Evolutionary conservation across 768 basidiomycete species (phyloP), one percentile per base, ranked within the genome.

Genomic region (Termitomyces bulborhizus): DNA sequence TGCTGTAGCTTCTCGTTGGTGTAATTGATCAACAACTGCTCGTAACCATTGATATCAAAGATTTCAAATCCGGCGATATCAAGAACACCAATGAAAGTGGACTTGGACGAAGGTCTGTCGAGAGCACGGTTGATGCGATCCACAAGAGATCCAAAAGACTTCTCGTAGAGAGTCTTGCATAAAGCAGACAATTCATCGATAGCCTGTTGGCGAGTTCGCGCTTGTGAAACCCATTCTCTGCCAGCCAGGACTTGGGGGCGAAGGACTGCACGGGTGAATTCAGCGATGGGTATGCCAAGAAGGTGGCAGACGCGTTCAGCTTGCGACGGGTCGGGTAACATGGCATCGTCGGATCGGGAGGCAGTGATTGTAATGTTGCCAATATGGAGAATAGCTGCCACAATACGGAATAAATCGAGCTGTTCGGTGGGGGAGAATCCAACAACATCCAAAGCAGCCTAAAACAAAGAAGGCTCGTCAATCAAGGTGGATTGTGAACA

Each of bases 41-140:
- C 97, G 69, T 98, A 99, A 8, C 88, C 88, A 68, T 98, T 98
- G 63, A 87, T 77, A 53, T 90, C 89, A 73, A 92, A 91, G 58
- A 99, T 99, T 71, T 99, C 97, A 72, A 99, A 99, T 8, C 97
- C 97, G 6, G 97, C 97, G 51, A 99, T 99, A 81, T 99, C 97
- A 32, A 99, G 81, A 8, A 99, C 97, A 42, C 97, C 97, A 57
- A 99, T 98, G 69, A 98, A 99, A 1, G 90, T 90, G 7, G 88
- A 84, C 72, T 95, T 91, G 42, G 88, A 88, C 3, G 90, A 88
- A 2, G 96, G 96, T 3, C 96, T 83, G 65, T 98, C 96, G 3
- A 99, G 79, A 1, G 95, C 95, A 29, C 84, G 83, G 68, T 99
- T 99, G 69, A 99, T 91, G 36, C 93, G 82, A 60, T 98, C 96